Evolutionary conservation across 768 basidiomycete genomes (phyloP).

Genomic region (Pluteus cervinus): DNA sequence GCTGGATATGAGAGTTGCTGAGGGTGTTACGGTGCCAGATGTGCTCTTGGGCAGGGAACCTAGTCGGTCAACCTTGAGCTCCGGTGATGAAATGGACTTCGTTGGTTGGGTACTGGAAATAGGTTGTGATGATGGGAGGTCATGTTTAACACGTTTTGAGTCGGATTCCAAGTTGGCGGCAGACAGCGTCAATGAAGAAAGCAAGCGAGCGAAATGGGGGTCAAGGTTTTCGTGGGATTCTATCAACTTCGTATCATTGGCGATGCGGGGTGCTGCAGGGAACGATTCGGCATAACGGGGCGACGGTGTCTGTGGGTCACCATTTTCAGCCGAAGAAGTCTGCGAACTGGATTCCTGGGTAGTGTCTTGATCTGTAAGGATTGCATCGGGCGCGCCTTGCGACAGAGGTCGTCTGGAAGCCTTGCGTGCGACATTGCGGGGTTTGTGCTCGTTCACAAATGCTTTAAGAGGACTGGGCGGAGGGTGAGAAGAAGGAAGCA

Average conservation of each 20-base stretch:
- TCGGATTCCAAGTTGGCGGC: no score
- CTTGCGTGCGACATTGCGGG: slow-evolving; percentile 39
- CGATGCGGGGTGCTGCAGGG: slow-evolving; percentile 14
- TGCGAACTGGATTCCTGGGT: slow-evolving; percentile 64
- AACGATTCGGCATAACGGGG: slow-evolving; percentile 33
- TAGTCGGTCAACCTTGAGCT: no score
- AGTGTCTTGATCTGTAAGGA: slow-evolving; percentile 20
- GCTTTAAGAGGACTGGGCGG: slow-evolving; percentile 51
- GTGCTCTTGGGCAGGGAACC: no score
- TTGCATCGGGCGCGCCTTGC: slow-evolving; percentile 3
- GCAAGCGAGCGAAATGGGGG: slow-evolving; percentile 65
- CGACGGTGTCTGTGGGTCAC: slow-evolving; percentile 61
- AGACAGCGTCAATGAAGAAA: slow-evolving; percentile 59
- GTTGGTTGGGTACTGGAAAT: no score
- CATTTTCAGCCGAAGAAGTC: slow-evolving; percentile 54
- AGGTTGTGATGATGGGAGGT: no score
- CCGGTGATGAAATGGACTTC: no score
- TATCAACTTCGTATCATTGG: slow-evolving; percentile 21
- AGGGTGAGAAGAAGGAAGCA: slow-evolving; percentile 8
- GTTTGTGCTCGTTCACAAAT: slow-evolving; percentile 62
- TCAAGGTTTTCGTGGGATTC: slow-evolving; percentile 50
- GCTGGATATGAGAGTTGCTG: no score
- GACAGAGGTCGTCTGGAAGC: slow-evolving; percentile 8
- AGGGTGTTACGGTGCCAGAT: no score
- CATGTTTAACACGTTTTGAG: no score